Evolutionary conservation across 2,329 filamentous ascomycete species (phyloP).

Genomic region (Scedosporium minutisporum): DNA sequence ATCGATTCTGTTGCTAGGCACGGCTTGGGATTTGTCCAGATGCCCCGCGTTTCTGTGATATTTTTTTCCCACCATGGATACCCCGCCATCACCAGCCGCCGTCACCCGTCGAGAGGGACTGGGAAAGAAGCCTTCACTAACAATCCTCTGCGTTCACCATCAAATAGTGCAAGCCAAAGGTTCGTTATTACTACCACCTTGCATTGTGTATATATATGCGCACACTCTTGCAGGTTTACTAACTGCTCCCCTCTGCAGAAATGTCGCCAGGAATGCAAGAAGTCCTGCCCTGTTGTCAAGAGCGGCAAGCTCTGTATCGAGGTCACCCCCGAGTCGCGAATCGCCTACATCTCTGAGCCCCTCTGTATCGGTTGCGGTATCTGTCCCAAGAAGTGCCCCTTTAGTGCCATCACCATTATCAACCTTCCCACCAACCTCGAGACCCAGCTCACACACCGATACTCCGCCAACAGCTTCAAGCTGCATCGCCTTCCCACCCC

Average conservation of each 20-base stretch:
- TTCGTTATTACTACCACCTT: conserved; percentile 23
- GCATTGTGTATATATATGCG: conserved; percentile 8
- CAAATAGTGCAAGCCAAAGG: conserved; percentile 76
- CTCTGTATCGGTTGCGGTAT: conserved; percentile 98
- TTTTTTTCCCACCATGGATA: neutral
- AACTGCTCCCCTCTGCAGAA: conserved; percentile 47
- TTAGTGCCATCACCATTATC: conserved; percentile 99
- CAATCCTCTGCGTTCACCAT: conserved; percentile 19
- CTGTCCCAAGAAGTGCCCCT: conserved; percentile 98
- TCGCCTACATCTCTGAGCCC: conserved; percentile 95
- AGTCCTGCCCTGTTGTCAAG: conserved; percentile 93
- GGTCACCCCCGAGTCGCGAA: conserved; percentile 77
- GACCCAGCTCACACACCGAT: conserved; percentile 94
- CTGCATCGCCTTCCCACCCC: conserved; percentile 94
- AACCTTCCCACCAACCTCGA: conserved; percentile 99
- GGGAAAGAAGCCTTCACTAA: conserved; percentile 9
- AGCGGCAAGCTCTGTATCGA: conserved; percentile 98
- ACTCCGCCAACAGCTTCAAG: conserved; percentile 99
- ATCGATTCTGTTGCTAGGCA: neutral
- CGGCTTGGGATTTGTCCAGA: neutral
- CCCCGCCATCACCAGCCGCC: conserved; percentile 5
- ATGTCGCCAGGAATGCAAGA: conserved; percentile 99
- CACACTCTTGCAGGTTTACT: conserved; percentile 19
- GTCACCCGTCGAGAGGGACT: neutral
- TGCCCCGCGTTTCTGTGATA: conserved; percentile 7